Conservation (phyloP, 768 basidiomycete genomes). For the Amanita brunnescens region DNA sequence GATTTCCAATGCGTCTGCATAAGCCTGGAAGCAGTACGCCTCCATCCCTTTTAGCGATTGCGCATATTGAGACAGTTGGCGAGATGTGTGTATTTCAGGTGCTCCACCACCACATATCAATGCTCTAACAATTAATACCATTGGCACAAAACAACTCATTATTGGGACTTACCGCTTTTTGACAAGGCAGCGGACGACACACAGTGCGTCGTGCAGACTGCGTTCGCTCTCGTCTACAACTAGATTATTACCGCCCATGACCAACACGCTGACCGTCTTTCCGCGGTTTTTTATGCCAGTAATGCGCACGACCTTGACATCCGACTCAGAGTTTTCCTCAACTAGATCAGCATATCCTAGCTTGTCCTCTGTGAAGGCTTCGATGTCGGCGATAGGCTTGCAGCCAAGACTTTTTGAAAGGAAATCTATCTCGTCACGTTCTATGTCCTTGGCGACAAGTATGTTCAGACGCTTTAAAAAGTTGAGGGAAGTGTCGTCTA, state of each 20-base stretch:
- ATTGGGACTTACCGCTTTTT: slow-evolving; percentile 78
- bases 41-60: slow-evolving; percentile 97
- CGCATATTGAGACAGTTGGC: slow-evolving; percentile 81
- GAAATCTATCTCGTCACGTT: slow-evolving; percentile 98
- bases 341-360: slow-evolving; percentile 93
- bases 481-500: slow-evolving; percentile 93
- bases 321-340: slow-evolving; percentile 76
- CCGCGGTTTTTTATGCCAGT: slow-evolving; percentile 94
- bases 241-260: slow-evolving; percentile 86
- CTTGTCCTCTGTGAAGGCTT: slow-evolving; percentile 96
- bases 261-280: slow-evolving; percentile 90
- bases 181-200: slow-evolving; percentile 95
- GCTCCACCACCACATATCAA: slow-evolving; percentile 95
- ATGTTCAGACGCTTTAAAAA: slow-evolving; percentile 97
- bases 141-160: neutral
- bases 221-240: slow-evolving; percentile 97
- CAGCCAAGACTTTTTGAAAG: slow-evolving; percentile 89
- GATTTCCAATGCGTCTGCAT: slow-evolving; percentile 94
- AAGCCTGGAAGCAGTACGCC: slow-evolving; percentile 98
- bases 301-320: slow-evolving; percentile 87
- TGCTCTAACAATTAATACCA: slow-evolving; percentile 36
- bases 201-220: slow-evolving; percentile 97
- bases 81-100: slow-evolving; percentile 95
- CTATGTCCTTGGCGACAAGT: slow-evolving; percentile 93
- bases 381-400: slow-evolving; percentile 96